Evolutionary conservation across 164 flowering plant species (phyloP), one percentile per base, ranked within the genome.

Genomic region (Piper longum): DNA sequence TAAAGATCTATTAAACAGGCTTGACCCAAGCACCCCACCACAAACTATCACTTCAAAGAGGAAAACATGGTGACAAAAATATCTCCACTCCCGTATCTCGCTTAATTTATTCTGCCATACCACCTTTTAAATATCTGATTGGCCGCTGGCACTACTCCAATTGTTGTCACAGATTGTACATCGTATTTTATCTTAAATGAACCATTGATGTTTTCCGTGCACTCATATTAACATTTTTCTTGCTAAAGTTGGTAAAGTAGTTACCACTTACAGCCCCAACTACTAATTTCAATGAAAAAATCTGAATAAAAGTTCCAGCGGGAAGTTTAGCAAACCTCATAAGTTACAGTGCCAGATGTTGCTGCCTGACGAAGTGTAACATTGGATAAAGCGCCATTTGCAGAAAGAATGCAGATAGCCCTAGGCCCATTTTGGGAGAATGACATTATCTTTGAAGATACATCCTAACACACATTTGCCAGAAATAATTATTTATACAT

Each of bases 311-410:
- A 48, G 52, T 5, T 48, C 14, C 12, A 3, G 14, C 11, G 9
- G 11, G 14, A 48, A 48, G 11, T 5, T 41, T 55, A 36, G 70
- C 76, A 76, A 64, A 89, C 98, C 98, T 92, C 98, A 63, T 88
- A 88, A 69, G 98, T 89, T 17, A 87, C 91, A 55, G 88, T 88
- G 17, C 96, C 98, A 58, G 93, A 89, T 60, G 95, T 83, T 52
- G 92, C 85, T 8, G 91, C 76, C 67, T 92, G 96, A 54, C 96
- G 87, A 8, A 92, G 84, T 16, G 95, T 92, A 56, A 84, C 98
- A 76, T 88, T 92, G 36, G 97, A 88, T 67, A 89, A 82, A 67
- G 93, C 80, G 70, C 98, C 98, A 78, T 75, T 88, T 60, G 96
- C 98, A 59, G 98, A 81, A 13, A 92, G 76, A 64, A 92, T 81